phyloP scores from a whole-genome alignment of 2,329 filamentous ascomycete species.

The Fusarium veterinarium region DNA sequence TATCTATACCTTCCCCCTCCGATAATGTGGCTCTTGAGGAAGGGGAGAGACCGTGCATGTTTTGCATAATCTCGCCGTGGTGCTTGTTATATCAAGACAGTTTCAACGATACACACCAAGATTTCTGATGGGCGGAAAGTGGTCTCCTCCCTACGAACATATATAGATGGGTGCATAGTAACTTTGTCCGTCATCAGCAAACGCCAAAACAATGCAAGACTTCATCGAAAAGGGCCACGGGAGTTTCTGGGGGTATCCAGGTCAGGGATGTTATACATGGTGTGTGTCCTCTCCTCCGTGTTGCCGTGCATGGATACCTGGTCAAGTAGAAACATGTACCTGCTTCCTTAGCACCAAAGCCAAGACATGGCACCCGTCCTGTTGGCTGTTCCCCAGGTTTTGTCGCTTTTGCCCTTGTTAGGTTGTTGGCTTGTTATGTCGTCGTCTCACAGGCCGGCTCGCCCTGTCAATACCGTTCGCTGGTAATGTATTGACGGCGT shows the following conservation, averaged over 20 bases:
- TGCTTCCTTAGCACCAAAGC: slow-evolving; percentile 40
- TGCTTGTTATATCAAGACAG: slow-evolving; percentile 5
- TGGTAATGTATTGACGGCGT: slow-evolving; percentile 10
- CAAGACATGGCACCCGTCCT: slow-evolving; percentile 42
- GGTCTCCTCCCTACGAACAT: background rate
- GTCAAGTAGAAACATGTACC: slow-evolving; percentile 27
- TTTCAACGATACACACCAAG: slow-evolving; percentile 13
- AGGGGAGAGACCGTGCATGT: slow-evolving; percentile 20
- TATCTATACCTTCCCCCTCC: slow-evolving; percentile 1
- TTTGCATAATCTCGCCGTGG: slow-evolving; percentile 10
- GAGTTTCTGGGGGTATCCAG: slow-evolving; percentile 12
- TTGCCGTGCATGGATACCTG: slow-evolving; percentile 15
- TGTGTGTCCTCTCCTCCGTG: background rate
- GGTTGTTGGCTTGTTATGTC: slow-evolving; percentile 1
- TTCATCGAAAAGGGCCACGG: slow-evolving; percentile 17
- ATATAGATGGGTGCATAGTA: no score
- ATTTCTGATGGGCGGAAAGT: slow-evolving; percentile 15
- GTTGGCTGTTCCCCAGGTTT: slow-evolving; percentile 44
- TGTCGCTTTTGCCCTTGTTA: slow-evolving; percentile 29
- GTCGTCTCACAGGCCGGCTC: slow-evolving; percentile 38
- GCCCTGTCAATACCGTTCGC: slow-evolving; percentile 33
- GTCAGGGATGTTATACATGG: slow-evolving; percentile 18
- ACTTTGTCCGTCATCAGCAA: background rate
- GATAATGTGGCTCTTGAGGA: slow-evolving; percentile 30
- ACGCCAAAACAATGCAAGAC: slow-evolving; percentile 13